Evolutionary conservation across 140 eudicot genomes (phyloP).

Genomic region (Bidens hawaiensis): DNA sequence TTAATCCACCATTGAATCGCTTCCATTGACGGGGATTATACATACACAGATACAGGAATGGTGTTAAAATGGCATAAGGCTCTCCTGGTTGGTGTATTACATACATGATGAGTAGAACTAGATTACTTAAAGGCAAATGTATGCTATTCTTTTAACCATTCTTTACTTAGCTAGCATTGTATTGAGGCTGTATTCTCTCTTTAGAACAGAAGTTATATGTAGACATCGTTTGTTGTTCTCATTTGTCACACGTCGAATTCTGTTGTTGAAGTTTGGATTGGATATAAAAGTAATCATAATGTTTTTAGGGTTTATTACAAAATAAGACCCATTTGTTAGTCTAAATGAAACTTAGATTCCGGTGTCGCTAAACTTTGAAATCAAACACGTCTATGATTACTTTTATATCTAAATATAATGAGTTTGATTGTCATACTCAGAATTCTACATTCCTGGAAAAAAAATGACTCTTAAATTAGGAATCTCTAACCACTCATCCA

Average conservation of each 20-base stretch:
- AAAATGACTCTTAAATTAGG: too few species aligned
- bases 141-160: slow-evolving; percentile 34
- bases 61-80: slow-evolving; percentile 15
- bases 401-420: too few species aligned
- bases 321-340: too few species aligned
- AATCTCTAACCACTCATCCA: too few species aligned
- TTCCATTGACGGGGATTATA: too few species aligned
- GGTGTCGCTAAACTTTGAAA: too few species aligned
- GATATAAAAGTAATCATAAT: neutral
- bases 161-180: slow-evolving; percentile 17
- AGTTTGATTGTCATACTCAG: too few species aligned
- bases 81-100: slow-evolving; percentile 7
- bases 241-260: neutral
- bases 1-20: slow-evolving; percentile 3
- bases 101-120: slow-evolving; percentile 5
- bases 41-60: slow-evolving; percentile 20
- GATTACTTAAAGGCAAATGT: slow-evolving; percentile 6
- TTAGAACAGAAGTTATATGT: slow-evolving; percentile 4
- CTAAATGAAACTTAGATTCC: too few species aligned
- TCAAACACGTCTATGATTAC: too few species aligned
- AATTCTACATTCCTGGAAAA: too few species aligned
- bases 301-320: neutral
- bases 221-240: neutral
- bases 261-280: neutral
- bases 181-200: slow-evolving; percentile 7